Evolutionary conservation across 306 rosid genomes (phyloP), one percentile per base, ranked within the genome.

Genomic region (Pyrus communis): DNA sequence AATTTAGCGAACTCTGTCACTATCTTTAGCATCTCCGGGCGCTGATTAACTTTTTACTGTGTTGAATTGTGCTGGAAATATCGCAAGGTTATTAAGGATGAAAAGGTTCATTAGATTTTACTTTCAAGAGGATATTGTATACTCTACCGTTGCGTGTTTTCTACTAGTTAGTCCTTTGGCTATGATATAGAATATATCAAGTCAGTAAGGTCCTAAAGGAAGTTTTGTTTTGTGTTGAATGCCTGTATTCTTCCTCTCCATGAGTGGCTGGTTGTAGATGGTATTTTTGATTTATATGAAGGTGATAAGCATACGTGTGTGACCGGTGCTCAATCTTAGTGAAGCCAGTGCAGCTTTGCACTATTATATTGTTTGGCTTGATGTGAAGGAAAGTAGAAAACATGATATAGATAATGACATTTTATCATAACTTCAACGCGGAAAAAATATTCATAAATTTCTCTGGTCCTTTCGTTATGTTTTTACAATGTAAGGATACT

Each of bases 391-490:
- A 69, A 69, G 33, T 73, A 28, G 23, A 21, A 35, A 19, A 60
- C 21, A 35, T 57, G 55, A 57, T 45, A 31, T 42, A 58, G 38
- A 54, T 40, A 78, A 62, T 70, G 71, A 73, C 70, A 49, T 74
- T 84, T 18, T 45, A 7, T 63, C 78, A 15, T 10, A 45, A 15
- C 61, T 54, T 57, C 27, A 59, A 63, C 1, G 30, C 21, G 14
- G 63, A 58, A 28, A 78, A 67, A 57, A 49, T 22, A n/a, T 49
- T 23, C 30, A 10, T 63, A 65, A 65, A 35, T 35, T 66, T 64
- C 21, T 64, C 54, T 71, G 27, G 66, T 25, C 61, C 54, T 80
- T 30, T n/a, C 31, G n/a, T n/a, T 42, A 30, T 73, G 17, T 85
- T 68, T 51, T 42, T 42, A 10, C 58, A 25, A 62, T 18, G 58